A percentile compares a stretch with the other conserved stretches of the same genome.
Conservation (phyloP, 2,329 filamentous ascomycete genomes). For the Keithomyces neogunnii region DNA sequence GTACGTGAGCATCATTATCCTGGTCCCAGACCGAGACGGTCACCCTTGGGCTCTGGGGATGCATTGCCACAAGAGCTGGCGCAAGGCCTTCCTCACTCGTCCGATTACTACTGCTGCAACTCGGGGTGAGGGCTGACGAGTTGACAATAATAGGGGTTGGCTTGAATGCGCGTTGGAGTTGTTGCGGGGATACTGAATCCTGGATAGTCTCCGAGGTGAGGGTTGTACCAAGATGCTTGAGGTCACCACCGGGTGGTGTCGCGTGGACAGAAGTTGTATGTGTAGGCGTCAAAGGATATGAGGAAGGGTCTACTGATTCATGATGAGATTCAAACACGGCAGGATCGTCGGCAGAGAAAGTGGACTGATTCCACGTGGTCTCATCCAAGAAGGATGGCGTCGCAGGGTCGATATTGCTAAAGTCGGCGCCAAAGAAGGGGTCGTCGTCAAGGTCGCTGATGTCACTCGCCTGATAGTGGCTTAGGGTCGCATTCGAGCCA, state of each 20-base stretch:
- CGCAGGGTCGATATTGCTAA: slow-evolving; percentile 31
- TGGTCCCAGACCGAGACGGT: slow-evolving; percentile 49
- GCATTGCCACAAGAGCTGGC: slow-evolving; percentile 31
- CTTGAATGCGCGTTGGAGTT: slow-evolving; percentile 32
- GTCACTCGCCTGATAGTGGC: slow-evolving; percentile 42
- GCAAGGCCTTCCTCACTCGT: slow-evolving; percentile 42
- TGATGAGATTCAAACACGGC: slow-evolving; percentile 2
- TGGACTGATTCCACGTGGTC: slow-evolving; percentile 13
- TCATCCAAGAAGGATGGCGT: slow-evolving; percentile 38
- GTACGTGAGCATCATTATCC: slow-evolving; percentile 27
- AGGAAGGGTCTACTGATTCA: slow-evolving; percentile 14
- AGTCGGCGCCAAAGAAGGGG: slow-evolving; percentile 43
- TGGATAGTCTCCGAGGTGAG: slow-evolving; percentile 17
- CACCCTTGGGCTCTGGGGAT: slow-evolving; percentile 42
- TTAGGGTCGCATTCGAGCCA: slow-evolving; percentile 38
- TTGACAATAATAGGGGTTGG: slow-evolving; percentile 20
- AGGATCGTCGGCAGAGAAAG: slow-evolving; percentile 7
- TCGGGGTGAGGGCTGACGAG: slow-evolving; percentile 37
- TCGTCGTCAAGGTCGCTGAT: slow-evolving; percentile 39
- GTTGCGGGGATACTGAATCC: slow-evolving; percentile 32
- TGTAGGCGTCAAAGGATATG: slow-evolving; percentile 42
- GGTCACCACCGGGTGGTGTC: slow-evolving; percentile 31
- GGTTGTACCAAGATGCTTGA: slow-evolving; percentile 17
- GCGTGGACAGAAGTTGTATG: slow-evolving; percentile 40
- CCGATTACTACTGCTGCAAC: slow-evolving; percentile 38